These are phyloP conservation scores for Trichoderma hamatum DNA, from an alignment of 2,329 filamentous ascomycete species.

Conservation along the genomic window DNA sequence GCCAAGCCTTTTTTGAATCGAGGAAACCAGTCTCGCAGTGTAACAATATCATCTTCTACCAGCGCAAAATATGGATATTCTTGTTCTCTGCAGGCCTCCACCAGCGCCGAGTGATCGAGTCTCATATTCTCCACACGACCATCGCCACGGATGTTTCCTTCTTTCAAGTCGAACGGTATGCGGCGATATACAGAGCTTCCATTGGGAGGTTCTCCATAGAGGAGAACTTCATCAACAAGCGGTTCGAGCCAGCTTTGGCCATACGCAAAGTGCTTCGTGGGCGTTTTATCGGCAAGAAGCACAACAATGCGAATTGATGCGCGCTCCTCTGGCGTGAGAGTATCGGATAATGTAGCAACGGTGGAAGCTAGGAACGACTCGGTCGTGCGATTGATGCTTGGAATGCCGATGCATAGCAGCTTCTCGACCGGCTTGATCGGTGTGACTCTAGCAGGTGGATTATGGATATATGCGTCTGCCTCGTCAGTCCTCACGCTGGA, in stretches of 20 bases:
- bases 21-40: slow-evolving; percentile 41
- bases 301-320: slow-evolving; percentile 40
- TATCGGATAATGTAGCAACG: slow-evolving; percentile 39
- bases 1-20: slow-evolving; percentile 36
- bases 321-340: slow-evolving; percentile 38
- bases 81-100: slow-evolving; percentile 38
- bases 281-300: slow-evolving; percentile 41
- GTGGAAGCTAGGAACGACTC: slow-evolving; percentile 38
- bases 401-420: slow-evolving; percentile 41
- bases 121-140: slow-evolving; percentile 41
- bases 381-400: slow-evolving; percentile 39
- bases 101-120: slow-evolving; percentile 40
- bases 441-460: not conserved
- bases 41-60: slow-evolving; percentile 44
- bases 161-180: slow-evolving; percentile 34
- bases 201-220: slow-evolving; percentile 34
- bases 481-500: slow-evolving; percentile 35
- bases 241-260: slow-evolving; percentile 38
- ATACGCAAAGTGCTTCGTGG: slow-evolving; percentile 38
- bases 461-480: slow-evolving; percentile 34
- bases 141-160: slow-evolving; percentile 33
- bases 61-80: slow-evolving; percentile 42
- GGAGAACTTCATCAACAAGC: slow-evolving; percentile 41
- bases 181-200: slow-evolving; percentile 25
- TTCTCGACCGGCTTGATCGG: slow-evolving; percentile 12